phyloP scores from a whole-genome alignment of 2,329 filamentous ascomycete species.

The Coniochaeta sp. region DNA sequence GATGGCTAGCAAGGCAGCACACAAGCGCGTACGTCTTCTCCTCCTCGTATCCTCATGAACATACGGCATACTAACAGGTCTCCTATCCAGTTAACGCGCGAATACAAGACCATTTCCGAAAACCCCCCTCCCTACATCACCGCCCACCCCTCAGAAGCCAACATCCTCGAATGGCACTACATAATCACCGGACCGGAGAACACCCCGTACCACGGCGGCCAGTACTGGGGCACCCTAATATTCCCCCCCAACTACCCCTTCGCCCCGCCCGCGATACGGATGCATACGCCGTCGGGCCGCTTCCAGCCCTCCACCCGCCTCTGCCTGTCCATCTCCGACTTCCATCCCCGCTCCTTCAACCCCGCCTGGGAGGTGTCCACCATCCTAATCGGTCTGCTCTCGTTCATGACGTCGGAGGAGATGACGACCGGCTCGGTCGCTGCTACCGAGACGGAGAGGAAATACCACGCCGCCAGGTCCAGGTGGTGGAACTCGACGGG shows the following conservation, averaged over 20 bases:
- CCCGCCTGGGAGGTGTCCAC: conserved; percentile 97
- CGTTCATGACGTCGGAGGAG: conserved; percentile 98
- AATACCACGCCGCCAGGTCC: conserved; percentile 67
- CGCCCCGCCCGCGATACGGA: conserved; percentile 92
- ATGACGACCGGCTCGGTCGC: conserved; percentile 93
- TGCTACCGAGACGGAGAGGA: conserved; percentile 69
- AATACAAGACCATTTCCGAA: conserved; percentile 55
- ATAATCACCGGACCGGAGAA: conserved; percentile 90
- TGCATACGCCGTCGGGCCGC: conserved; percentile 95
- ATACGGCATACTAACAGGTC: background rate
- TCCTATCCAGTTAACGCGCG: conserved; percentile 45
- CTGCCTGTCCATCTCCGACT: conserved; percentile 93
- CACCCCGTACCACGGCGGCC: conserved; percentile 88
- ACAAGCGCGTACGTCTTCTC: conserved; percentile 51
- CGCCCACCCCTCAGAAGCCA: conserved; percentile 82
- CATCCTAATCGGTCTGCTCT: conserved; percentile 87
- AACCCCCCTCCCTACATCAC: conserved; percentile 85
- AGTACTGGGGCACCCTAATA: conserved; percentile 96
- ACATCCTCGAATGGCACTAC: conserved; percentile 96
- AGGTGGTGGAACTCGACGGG: conserved; percentile 97
- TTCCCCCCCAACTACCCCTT: conserved; percentile 97
- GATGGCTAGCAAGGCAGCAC: conserved; percentile 68
- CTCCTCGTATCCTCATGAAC: background rate
- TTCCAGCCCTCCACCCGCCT: conserved; percentile 90
- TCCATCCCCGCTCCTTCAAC: conserved; percentile 97